Conservation (phyloP, 192 early-diverging fungal species). For the Thamnidium elegans region DNA sequence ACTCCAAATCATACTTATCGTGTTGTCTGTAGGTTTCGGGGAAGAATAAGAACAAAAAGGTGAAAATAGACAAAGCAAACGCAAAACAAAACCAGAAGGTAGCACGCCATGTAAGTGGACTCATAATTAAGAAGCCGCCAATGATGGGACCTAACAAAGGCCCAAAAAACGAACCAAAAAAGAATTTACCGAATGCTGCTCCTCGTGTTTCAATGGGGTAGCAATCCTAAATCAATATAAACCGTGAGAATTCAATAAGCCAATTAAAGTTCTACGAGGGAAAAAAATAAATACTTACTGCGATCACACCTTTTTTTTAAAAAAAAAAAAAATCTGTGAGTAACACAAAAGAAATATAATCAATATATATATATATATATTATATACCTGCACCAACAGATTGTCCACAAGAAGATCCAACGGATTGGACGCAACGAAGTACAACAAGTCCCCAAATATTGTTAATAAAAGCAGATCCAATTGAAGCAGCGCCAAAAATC, state of each 20-base stretch:
- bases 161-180: constrained; percentile 31
- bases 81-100: constrained; percentile 48
- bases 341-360: not conserved
- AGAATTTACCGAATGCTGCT: constrained; percentile 33
- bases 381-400: constrained; percentile 41
- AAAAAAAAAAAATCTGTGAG: constrained; percentile 10
- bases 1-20: constrained; percentile 4
- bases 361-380: too few relatives aligned
- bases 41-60: constrained; percentile 39
- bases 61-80: constrained; percentile 28
- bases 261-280: not conserved
- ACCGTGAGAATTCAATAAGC: constrained; percentile 9
- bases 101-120: constrained; percentile 38
- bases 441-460: constrained; percentile 39
- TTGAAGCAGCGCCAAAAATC: constrained; percentile 43
- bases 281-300: constrained; percentile 30
- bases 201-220: constrained; percentile 31
- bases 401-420: constrained; percentile 43
- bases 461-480: constrained; percentile 40
- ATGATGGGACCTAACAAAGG: constrained; percentile 37
- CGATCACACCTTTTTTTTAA: constrained; percentile 11
- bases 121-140: constrained; percentile 45
- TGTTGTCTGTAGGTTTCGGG: constrained; percentile 44
- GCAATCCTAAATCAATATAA: constrained; percentile 26
- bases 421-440: constrained; percentile 43